Conservation (phyloP, 2,329 filamentous ascomycete species). For the Fusarium sacchari region DNA sequence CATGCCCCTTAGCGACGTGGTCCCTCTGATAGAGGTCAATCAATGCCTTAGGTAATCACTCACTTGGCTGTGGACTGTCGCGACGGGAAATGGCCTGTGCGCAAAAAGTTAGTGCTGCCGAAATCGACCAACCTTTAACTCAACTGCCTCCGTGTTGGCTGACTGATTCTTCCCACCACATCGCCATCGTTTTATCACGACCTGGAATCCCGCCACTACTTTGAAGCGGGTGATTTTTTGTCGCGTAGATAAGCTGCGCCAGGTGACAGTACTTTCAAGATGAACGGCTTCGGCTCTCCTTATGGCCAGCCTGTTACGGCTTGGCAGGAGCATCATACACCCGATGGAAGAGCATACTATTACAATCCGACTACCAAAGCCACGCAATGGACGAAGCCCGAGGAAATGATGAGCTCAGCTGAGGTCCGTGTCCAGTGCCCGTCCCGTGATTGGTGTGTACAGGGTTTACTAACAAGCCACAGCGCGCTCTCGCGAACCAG, state of each 20-base stretch:
- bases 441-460: neutral
- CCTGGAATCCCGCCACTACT: neutral
- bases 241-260: conserved; percentile 1
- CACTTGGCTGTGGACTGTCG: neutral
- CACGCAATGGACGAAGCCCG: conserved; percentile 94
- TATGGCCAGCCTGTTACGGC: conserved; percentile 62
- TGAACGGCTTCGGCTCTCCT: conserved; percentile 67
- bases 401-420: conserved; percentile 83
- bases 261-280: conserved; percentile 47
- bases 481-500: conserved; percentile 81
- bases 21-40: conserved; percentile 15
- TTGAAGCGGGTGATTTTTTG: neutral
- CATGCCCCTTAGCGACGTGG: conserved; percentile 39
- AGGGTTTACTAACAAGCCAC: conserved; percentile 25
- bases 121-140: conserved; percentile 17
- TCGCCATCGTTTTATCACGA: neutral
- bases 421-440: conserved; percentile 68
- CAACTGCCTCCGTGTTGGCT: conserved; percentile 17
- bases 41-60: conserved; percentile 8
- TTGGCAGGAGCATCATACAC: conserved; percentile 85
- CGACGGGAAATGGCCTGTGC: conserved; percentile 34
- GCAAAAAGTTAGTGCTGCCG: conserved; percentile 38
- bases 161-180: conserved; percentile 20
- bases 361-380: conserved; percentile 87
- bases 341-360: conserved; percentile 89